Conservation (phyloP, 2,329 filamentous ascomycete genomes). For the Neoarthrinium moseri region DNA sequence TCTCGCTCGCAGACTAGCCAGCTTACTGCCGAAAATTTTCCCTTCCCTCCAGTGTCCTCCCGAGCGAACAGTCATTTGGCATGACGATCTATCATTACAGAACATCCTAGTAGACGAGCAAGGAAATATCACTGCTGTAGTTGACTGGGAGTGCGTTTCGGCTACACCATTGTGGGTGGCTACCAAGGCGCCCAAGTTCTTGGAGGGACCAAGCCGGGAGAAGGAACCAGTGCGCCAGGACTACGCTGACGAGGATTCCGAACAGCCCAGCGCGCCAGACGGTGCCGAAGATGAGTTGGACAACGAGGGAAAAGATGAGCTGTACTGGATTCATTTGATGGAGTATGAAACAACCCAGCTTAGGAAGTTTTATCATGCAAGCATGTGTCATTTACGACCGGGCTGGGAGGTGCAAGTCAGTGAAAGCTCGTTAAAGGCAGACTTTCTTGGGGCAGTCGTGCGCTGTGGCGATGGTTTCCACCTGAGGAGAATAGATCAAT, state of each 20-base stretch:
- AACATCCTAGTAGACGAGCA: conserved; percentile 40
- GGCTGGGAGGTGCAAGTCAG: conserved; percentile 22
- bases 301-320: conserved; percentile 34
- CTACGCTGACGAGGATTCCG: conserved; percentile 26
- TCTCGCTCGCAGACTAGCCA: not conserved
- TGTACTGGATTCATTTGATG: conserved; percentile 39
- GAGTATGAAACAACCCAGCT: conserved; percentile 39
- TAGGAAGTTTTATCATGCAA: conserved; percentile 29
- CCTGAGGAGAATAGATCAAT: not conserved
- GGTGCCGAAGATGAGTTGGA: conserved; percentile 25
- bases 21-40: not conserved
- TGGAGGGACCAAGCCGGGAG: conserved; percentile 22
- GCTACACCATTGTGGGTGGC: conserved; percentile 37
- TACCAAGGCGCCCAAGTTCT: conserved; percentile 14
- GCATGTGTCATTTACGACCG: conserved; percentile 29
- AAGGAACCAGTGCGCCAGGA: conserved; percentile 27
- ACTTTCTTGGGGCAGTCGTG: conserved; percentile 1
- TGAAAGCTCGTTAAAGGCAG: not conserved
- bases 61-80: conserved; percentile 33
- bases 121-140: conserved; percentile 32
- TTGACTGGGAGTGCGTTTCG: conserved; percentile 44
- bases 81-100: conserved; percentile 33
- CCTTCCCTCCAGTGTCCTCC: not conserved
- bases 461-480: not conserved
- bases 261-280: conserved; percentile 2